These are phyloP conservation scores for Trichocladium antarcticum DNA, from an alignment of 495 filamentous ascomycete genomes.

Conservation along the genomic window DNA sequence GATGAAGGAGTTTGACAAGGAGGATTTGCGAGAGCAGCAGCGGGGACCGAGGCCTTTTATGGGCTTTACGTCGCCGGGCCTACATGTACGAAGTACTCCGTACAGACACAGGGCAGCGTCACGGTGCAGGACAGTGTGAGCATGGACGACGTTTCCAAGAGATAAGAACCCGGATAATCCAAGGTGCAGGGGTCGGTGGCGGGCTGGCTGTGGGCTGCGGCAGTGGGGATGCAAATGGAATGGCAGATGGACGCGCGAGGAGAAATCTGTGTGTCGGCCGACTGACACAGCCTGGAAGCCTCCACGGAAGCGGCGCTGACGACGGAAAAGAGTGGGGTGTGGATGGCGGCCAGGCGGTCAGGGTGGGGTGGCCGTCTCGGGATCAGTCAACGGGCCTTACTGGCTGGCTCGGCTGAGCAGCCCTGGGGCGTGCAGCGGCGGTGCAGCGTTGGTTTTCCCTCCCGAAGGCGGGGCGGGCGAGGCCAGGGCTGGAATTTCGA, in stretches of 20 bases:
- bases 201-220: no score
- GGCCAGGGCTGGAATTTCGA: no score
- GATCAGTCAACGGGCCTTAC: neutral
- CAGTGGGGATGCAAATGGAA: no score
- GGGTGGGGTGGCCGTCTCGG: neutral
- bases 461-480: no score
- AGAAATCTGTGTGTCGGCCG: no score
- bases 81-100: neutral
- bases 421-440: neutral
- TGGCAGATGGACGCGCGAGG: no score
- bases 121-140: neutral
- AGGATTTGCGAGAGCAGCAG: neutral
- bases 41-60: conserved; percentile 17
- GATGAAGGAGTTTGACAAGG: neutral
- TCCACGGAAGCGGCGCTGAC: neutral
- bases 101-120: neutral
- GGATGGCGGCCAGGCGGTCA: neutral
- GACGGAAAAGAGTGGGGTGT: neutral
- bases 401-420: no score
- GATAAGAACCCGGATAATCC: neutral
- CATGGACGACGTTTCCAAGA: neutral
- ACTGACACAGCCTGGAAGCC: neutral
- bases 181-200: no score
- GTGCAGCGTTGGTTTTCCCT: no score
- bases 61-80: conserved; percentile 1